phyloP scores from a whole-genome alignment of 202 grass and related monocot genomes.

The Brachypodium distachyon region DNA sequence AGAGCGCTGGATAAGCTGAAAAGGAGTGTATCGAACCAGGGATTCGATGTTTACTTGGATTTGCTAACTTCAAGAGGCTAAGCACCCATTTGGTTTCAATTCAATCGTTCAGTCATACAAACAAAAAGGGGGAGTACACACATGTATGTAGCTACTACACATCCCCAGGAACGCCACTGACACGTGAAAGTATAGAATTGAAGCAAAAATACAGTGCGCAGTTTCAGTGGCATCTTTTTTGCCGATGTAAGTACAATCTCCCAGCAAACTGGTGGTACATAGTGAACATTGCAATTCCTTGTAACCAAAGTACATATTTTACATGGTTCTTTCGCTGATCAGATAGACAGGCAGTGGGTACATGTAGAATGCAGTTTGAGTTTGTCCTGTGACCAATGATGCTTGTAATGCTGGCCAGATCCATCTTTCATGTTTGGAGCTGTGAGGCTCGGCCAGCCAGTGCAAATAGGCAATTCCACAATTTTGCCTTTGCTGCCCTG shows the following conservation, averaged over 20 bases:
- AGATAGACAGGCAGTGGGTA: too few species aligned
- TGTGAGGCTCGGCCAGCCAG: neutral
- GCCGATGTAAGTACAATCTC: neutral
- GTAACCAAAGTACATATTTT: neutral
- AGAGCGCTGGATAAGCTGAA: conserved; percentile 64
- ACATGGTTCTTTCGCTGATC: neutral
- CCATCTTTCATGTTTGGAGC: neutral
- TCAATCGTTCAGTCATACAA: conserved; percentile 14
- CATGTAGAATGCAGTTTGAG: too few species aligned
- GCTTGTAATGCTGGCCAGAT: neutral
- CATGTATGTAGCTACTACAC: conserved; percentile 12
- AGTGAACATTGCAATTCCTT: neutral
- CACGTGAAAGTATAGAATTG: neutral
- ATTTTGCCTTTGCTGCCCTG: neutral
- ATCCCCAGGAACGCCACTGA: neutral
- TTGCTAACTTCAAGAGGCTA: conserved; percentile 18
- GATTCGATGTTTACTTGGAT: conserved; percentile 43
- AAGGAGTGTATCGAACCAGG: conserved; percentile 34
- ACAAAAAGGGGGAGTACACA: neutral
- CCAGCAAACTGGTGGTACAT: neutral
- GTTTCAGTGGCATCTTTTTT: neutral
- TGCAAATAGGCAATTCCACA: neutral
- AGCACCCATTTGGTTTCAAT: neutral
- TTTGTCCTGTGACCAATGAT: too few species aligned
- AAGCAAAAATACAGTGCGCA: neutral